phyloP scores from a whole-genome alignment of 345 rosid species.

The Microcos paniculata region DNA sequence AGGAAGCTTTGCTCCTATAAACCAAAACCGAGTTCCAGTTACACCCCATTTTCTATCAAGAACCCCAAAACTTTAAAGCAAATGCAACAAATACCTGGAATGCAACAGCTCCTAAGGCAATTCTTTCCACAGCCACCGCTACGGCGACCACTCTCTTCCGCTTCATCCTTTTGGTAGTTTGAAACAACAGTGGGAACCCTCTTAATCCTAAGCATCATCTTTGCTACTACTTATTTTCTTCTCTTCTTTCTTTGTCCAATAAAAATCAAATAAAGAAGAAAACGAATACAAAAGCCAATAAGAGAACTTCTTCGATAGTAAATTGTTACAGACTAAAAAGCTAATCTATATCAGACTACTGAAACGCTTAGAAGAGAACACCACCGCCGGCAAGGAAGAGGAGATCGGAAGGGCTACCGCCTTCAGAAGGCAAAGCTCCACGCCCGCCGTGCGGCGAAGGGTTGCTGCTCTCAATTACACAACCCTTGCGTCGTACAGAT shows the following conservation, averaged over 20 bases:
- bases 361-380: conserved; percentile 11
- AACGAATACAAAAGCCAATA: conserved; percentile 9
- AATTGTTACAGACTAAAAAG: not conserved
- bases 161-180: conserved; percentile 77
- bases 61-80: not conserved
- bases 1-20: conserved; percentile 70
- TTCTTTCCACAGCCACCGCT: conserved; percentile 77
- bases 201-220: conserved; percentile 76
- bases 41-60: not conserved
- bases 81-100: conserved; percentile 46
- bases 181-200: conserved; percentile 88
- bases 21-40: conserved; percentile 7
- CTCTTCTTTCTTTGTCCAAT: conserved; percentile 18
- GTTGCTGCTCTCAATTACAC: conserved; percentile 71
- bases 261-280: conserved; percentile 10
- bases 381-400: conserved; percentile 99
- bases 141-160: conserved; percentile 50
- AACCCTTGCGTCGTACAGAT: conserved; percentile 77
- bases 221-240: not conserved
- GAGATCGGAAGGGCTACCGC: conserved; percentile 99
- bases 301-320: not conserved
- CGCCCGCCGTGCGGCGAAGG: conserved; percentile 99
- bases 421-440: conserved; percentile 99
- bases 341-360: not conserved
- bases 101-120: conserved; percentile 70